phyloP scores from a whole-genome alignment of 148 eudicot genomes.

The Rhododendron griersonianum region DNA sequence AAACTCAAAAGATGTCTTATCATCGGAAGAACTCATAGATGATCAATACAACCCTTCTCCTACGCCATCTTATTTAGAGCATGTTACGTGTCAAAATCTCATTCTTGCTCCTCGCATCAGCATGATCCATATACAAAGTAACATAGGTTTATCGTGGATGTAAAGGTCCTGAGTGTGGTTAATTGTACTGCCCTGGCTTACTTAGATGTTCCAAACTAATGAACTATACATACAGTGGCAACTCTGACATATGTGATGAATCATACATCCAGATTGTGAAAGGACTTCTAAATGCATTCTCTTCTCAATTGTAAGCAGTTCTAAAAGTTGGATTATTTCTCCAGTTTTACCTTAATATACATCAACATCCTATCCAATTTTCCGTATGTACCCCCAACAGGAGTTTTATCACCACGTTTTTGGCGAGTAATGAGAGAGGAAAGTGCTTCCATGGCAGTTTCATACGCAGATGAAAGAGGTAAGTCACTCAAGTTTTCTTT shows the following conservation, averaged over 20 bases:
- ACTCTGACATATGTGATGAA: neutral
- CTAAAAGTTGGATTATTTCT: neutral
- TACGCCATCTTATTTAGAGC: neutral
- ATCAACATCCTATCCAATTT: slow-evolving; percentile 73
- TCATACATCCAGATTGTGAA: neutral
- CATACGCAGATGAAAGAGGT: slow-evolving; percentile 52
- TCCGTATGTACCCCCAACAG: slow-evolving; percentile 34
- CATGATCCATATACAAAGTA: neutral
- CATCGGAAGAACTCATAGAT: neutral
- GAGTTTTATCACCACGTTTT: slow-evolving; percentile 51
- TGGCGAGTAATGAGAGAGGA: slow-evolving; percentile 68
- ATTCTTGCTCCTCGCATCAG: neutral
- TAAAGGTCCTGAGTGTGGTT: neutral
- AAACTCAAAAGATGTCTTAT: neutral
- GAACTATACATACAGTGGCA: neutral
- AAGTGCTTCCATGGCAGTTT: slow-evolving; percentile 76
- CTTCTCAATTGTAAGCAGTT: neutral
- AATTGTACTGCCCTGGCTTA: neutral
- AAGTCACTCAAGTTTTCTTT: slow-evolving; percentile 22
- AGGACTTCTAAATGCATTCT: neutral
- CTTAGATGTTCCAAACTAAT: neutral
- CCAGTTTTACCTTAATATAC: slow-evolving; percentile 60
- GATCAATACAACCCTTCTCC: neutral
- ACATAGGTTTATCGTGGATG: neutral
- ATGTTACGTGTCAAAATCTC: neutral